Percentiles rank a stretch among this genome's conserved stretches.
phyloP scores from a whole-genome alignment of 306 rosid genomes.

The barrel medic (Medicago truncatula) region MtrunA17r5.0-ANR NC_053049.1:15920501-15921000 shows the following conservation, averaged over 20 bases:
- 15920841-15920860: background rate
- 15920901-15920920: background rate
- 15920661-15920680: background rate
- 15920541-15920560: background rate
- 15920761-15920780: background rate
- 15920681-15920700: no score
- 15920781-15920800: background rate
- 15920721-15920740: background rate
- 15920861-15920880: background rate
- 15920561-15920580: background rate
- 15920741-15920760: background rate
- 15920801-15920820: background rate
- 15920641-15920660: no score
- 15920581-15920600: background rate
- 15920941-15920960: no score
- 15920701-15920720: no score
- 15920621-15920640: no score
- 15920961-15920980: no score
- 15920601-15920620: background rate
- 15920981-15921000: no score
- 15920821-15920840: background rate
- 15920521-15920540: constrained; percentile 1
- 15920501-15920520: background rate
- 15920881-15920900: background rate
- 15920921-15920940: background rate